Conservation (phyloP, 2,329 filamentous ascomycete genomes). For the Neofusicoccum kwambonambiense region DNA sequence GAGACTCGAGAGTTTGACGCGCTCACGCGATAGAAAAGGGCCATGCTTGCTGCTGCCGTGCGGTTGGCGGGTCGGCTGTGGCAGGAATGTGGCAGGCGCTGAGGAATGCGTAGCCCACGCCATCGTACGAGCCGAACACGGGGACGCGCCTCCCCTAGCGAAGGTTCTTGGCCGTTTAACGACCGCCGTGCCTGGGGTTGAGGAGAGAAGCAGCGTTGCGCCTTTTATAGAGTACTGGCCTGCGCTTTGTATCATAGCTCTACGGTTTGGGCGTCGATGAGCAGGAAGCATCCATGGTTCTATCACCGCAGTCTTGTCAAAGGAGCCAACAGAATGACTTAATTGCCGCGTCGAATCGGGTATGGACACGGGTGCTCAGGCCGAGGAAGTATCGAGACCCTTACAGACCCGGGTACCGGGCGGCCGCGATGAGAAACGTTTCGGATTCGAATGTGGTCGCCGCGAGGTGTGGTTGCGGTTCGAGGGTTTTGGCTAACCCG, state of each 20-base stretch:
- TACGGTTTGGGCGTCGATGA: neutral
- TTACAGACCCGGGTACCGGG: neutral
- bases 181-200: neutral
- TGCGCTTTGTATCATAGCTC: neutral
- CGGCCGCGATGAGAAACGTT: neutral
- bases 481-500: neutral
- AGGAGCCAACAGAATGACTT: neutral
- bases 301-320: neutral
- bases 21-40: neutral
- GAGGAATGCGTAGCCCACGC: conserved; percentile 14
- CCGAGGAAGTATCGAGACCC: too few relatives aligned
- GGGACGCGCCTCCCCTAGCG: neutral
- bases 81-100: conserved; percentile 13
- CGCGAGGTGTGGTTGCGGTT: neutral
- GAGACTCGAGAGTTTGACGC: neutral
- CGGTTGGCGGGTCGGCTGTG: neutral
- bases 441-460: neutral
- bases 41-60: neutral
- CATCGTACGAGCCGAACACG: neutral
- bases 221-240: neutral
- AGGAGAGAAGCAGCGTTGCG: neutral
- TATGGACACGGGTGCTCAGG: neutral
- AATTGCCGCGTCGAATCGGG: neutral
- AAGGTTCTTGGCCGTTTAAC: neutral
- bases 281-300: neutral